Conservation (phyloP, 2,329 filamentous ascomycete species). For the Trichophyton verrucosum region DNA sequence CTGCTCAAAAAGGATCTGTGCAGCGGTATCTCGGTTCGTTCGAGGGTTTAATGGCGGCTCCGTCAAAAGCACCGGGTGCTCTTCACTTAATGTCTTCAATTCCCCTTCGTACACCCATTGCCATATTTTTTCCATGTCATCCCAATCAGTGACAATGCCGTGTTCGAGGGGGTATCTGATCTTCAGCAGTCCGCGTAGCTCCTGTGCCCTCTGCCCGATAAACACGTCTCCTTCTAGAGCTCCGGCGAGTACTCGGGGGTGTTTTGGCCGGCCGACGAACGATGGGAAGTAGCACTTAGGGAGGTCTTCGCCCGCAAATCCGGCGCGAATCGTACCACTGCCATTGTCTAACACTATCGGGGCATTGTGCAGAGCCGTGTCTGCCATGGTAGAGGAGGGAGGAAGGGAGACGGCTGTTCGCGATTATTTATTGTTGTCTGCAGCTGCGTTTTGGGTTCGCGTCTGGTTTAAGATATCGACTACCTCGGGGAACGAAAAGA, state of each 20-base stretch:
- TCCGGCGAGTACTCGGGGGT: constrained; percentile 86
- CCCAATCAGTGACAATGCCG: constrained; percentile 97
- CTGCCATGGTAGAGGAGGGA: constrained; percentile 40
- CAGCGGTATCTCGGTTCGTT: constrained; percentile 88
- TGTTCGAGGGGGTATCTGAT: constrained; percentile 93
- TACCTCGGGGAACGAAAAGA: not conserved
- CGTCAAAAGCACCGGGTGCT: constrained; percentile 93
- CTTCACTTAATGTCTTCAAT: constrained; percentile 91
- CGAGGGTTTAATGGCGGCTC: constrained; percentile 92
- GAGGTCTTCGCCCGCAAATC: constrained; percentile 89
- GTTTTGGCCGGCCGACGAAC: constrained; percentile 91
- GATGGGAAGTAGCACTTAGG: constrained; percentile 97
- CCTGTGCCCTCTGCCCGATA: constrained; percentile 83
- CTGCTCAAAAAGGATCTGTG: constrained; percentile 95
- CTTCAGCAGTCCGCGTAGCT: constrained; percentile 84
- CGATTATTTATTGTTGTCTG: not conserved
- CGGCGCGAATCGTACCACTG: constrained; percentile 91
- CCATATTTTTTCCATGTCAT: constrained; percentile 99
- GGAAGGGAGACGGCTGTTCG: constrained; percentile 1
- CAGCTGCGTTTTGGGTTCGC: not conserved
- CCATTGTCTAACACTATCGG: constrained; percentile 99
- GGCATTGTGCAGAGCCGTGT: constrained; percentile 74
- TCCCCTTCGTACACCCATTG: constrained; percentile 94
- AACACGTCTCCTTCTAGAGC: constrained; percentile 94
- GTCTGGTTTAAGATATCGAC: not conserved